These are phyloP conservation scores for Fusarium oligoseptatum DNA, from an alignment of 2,329 filamentous ascomycete genomes.

Conservation along the genomic window DNA sequence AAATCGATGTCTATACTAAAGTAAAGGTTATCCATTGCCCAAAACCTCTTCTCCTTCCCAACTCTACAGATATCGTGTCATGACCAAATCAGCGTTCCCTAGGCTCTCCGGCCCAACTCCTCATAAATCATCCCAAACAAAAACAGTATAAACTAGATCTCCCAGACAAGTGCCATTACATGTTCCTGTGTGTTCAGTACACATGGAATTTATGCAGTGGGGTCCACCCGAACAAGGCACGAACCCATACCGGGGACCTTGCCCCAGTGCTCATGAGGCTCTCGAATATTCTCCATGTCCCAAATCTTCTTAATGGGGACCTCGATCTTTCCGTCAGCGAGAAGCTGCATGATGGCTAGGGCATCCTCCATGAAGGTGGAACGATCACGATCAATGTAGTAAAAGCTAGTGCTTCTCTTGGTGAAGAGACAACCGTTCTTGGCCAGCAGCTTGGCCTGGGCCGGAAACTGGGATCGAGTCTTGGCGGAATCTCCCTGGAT, in stretches of 20 bases:
- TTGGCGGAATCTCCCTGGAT: slow-evolving; percentile 47
- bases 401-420: slow-evolving; percentile 53
- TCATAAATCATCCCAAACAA: background rate
- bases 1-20: background rate
- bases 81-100: background rate
- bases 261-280: slow-evolving; percentile 54
- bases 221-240: slow-evolving; percentile 48
- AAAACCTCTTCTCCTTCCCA: background rate
- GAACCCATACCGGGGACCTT: slow-evolving; percentile 53
- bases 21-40: background rate
- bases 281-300: slow-evolving; percentile 56
- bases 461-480: slow-evolving; percentile 49
- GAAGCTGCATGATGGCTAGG: slow-evolving; percentile 48
- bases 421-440: slow-evolving; percentile 45
- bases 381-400: slow-evolving; percentile 52
- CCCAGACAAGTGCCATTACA: background rate
- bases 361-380: slow-evolving; percentile 50
- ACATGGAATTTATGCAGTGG: slow-evolving; percentile 1
- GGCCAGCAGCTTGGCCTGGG: slow-evolving; percentile 53
- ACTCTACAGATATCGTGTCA: background rate
- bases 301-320: slow-evolving; percentile 56
- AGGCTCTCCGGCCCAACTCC: background rate
- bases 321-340: slow-evolving; percentile 48
- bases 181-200: background rate
- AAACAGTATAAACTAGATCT: background rate